Conservation (phyloP, 495 filamentous ascomycete genomes). For the Wilcoxina mikolae region DNA sequence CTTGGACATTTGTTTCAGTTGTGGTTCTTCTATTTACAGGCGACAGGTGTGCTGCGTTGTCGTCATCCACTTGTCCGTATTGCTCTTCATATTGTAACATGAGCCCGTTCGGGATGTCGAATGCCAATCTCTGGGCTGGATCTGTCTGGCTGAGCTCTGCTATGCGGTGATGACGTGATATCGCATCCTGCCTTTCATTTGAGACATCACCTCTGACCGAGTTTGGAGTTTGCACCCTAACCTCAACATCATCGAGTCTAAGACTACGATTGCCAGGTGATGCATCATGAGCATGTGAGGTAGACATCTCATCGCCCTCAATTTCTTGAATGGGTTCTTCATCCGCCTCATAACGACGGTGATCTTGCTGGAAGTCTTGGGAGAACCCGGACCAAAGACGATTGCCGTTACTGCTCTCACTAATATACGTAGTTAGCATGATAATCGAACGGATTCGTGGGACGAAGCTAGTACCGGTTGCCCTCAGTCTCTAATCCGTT, state of each 20-base stretch:
- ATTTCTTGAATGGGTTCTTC: not conserved
- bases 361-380: conserved; percentile 10
- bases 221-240: conserved; percentile 18
- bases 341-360: not conserved
- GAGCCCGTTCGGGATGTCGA: conserved; percentile 10
- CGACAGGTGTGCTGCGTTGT: conserved; percentile 7
- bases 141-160: not conserved
- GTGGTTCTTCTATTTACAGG: conserved; percentile 10
- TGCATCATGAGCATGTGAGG: not conserved
- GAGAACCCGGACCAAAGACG: conserved; percentile 23
- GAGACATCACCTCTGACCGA: conserved; percentile 18
- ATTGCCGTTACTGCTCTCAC: conserved; percentile 5
- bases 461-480: not conserved
- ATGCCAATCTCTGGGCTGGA: not conserved
- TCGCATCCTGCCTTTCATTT: conserved; percentile 10
- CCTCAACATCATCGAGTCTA: conserved; percentile 14
- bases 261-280: conserved; percentile 5
- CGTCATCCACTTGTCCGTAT: conserved; percentile 11
- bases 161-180: not conserved
- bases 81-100: conserved; percentile 14
- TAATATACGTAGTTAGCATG: not conserved
- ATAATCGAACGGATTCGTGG: not conserved
- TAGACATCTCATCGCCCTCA: not conserved
- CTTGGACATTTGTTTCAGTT: conserved; percentile 12
- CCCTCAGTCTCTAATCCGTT: not conserved